Evolutionary conservation across 2,329 filamentous ascomycete species (phyloP).

Genomic region (Arthrobotrys pseudoclavata): DNA sequence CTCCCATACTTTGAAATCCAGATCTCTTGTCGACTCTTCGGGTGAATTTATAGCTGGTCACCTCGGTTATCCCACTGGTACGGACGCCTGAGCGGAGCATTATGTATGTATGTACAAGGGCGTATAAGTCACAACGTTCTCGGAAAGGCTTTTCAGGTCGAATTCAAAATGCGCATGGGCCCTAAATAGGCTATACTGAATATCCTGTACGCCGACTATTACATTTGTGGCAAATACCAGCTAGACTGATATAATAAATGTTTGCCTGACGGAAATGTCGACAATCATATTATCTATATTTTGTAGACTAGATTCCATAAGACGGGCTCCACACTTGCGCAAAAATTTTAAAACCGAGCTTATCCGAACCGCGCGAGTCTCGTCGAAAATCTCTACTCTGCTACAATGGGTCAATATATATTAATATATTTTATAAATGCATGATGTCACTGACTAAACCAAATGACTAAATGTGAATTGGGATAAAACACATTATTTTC

Average conservation of each 20-base stretch:
- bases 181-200: neutral
- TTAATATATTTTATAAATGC: neutral
- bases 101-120: neutral
- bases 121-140: neutral
- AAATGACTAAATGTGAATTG: neutral
- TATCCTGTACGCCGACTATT: neutral
- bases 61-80: conserved; percentile 29
- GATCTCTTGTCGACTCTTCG: conserved; percentile 36
- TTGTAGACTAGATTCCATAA: too few relatives aligned
- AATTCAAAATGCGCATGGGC: neutral
- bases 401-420: neutral
- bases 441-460: neutral
- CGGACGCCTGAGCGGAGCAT: neutral
- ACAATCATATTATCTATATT: neutral
- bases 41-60: conserved; percentile 25
- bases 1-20: conserved; percentile 13
- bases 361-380: neutral
- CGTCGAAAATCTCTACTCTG: neutral
- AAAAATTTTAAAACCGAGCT: neutral
- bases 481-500: neutral
- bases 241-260: neutral
- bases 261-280: neutral
- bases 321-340: neutral
- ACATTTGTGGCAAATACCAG: neutral
- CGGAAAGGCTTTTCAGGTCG: neutral